Base-by-base conservation (phyloP, 1,284 basidiomycete species). In the Tilletia indica region DNA sequence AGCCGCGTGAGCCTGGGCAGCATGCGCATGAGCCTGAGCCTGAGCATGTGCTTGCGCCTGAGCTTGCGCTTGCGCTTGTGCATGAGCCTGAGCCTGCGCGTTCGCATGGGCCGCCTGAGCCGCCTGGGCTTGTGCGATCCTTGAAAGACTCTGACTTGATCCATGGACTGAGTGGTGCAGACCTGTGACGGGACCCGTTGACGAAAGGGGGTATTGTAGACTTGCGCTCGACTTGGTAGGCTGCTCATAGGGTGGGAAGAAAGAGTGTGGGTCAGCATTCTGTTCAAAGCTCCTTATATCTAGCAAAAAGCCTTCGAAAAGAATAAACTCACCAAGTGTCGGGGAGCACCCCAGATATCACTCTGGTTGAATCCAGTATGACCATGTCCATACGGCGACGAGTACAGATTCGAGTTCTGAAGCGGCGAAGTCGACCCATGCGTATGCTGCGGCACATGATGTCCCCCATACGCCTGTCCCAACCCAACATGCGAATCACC, bases 261-360 rank as follows among this genome's bases (percentile, higher is more conserved):
- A 63, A 63, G 16, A 68, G 71, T 9, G 54, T n/a, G 42, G 42
- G 42, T 45, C 42, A 45, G 42, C 42, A 8, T 45, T 45, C 14
- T 14, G 6, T 45, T 45, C 14, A 9, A 14, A 9, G 14, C 42
- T 25, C 8, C 42, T 14, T 1, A 14, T 1, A 8, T 3, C 42
- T 14, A 45, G 42, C 14, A 45, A 8, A 45, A 14, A 45, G 42
- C 6, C 6, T 8, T 14, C 42, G 6, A 45, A 45, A 45, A 45
- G 42, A 45, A 1, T 31, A 31, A 3, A 73, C 45, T 45, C 25
- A 48, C 67, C 45, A 68, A 48, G 19, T 51, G 45, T 19, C 47
- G 73, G 9, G 80, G 81, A 16, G 78, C 75, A 11, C 80, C 81
- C 81, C 81, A 83, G 1, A 83, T 80, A 39, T 82, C 79, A 67